These are phyloP conservation scores for Mycena floridula DNA, from an alignment of 768 basidiomycete genomes.

Conservation along the genomic window DNA sequence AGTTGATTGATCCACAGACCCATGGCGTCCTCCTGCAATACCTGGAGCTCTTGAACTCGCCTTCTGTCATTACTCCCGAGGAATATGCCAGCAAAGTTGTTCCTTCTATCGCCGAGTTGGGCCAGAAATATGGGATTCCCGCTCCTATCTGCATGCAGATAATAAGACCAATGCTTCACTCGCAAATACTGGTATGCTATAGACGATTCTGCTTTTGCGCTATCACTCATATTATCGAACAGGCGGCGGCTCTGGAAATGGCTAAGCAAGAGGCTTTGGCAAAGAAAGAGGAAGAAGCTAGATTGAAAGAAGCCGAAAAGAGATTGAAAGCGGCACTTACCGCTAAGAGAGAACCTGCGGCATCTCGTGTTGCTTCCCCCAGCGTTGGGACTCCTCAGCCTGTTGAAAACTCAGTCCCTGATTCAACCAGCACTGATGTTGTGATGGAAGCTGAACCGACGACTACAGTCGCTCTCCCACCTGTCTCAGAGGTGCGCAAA, in stretches of 20 bases:
- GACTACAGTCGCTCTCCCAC: slow-evolving; percentile 25
- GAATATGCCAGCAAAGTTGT: slow-evolving; percentile 73
- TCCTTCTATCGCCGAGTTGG: slow-evolving; percentile 70
- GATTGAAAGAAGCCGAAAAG: slow-evolving; percentile 78
- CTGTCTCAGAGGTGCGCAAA: slow-evolving; percentile 32
- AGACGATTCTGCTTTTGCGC: not conserved
- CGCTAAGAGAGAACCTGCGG: slow-evolving; percentile 67
- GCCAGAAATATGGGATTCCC: slow-evolving; percentile 71
- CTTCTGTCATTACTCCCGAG: slow-evolving; percentile 56
- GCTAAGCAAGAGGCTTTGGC: slow-evolving; percentile 53
- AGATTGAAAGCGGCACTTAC: slow-evolving; percentile 75
- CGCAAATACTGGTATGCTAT: slow-evolving; percentile 34
- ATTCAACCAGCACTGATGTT: slow-evolving; percentile 21
- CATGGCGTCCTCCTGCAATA: slow-evolving; percentile 93
- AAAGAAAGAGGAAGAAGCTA: slow-evolving; percentile 13
- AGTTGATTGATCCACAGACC: slow-evolving; percentile 43
- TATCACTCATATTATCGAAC: not conserved
- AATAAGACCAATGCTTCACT: slow-evolving; percentile 74
- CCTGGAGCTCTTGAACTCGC: slow-evolving; percentile 77
- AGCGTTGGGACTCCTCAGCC: slow-evolving; percentile 26
- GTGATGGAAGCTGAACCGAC: slow-evolving; percentile 39
- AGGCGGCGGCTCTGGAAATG: slow-evolving; percentile 58
- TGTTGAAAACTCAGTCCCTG: slow-evolving; percentile 7
- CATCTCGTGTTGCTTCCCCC: slow-evolving; percentile 64
- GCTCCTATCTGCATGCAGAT: slow-evolving; percentile 93